Evolutionary conservation across 2,329 filamentous ascomycete species (phyloP).

Genomic region (Aspergillus tanneri): DNA sequence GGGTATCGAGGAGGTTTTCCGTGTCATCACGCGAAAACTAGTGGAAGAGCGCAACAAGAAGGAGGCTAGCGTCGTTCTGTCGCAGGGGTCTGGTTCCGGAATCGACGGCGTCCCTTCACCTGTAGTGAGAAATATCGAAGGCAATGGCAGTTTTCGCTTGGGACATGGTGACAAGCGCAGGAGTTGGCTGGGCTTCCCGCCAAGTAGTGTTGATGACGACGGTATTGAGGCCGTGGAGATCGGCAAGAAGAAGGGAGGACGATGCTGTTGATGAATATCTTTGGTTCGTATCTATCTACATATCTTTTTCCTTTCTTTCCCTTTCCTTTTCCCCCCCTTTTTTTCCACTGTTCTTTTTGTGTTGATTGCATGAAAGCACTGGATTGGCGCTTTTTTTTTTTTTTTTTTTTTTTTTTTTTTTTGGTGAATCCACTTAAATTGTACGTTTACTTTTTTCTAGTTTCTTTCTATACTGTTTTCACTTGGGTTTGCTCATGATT

Average conservation of each 20-base stretch:
- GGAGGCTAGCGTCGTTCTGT: conserved; percentile 48
- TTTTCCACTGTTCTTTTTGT: neutral
- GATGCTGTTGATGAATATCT: conserved; percentile 40
- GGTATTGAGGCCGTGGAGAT: conserved; percentile 32
- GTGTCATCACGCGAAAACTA: conserved; percentile 81
- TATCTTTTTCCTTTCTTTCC: neutral
- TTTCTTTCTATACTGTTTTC: neutral
- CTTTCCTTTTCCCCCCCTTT: neutral
- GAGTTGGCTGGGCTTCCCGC: conserved; percentile 65
- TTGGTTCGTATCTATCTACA: neutral
- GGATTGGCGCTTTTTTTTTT: neutral
- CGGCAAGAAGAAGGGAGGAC: conserved; percentile 35
- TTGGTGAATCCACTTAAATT: neutral
- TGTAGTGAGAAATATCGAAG: conserved; percentile 47
- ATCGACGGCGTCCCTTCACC: conserved; percentile 43
- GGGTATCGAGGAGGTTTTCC: conserved; percentile 94
- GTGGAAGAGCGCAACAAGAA: conserved; percentile 66
- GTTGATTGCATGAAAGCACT: neutral
- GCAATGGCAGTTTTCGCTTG: conserved; percentile 60
- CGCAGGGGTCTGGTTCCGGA: conserved; percentile 43
- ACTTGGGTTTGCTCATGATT: neutral
- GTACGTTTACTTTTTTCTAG: neutral
- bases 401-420: neutral
- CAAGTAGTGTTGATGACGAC: conserved; percentile 43
- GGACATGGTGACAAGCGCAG: conserved; percentile 61